Evolutionary conservation across 2,329 filamentous ascomycete species (phyloP).

Genomic region (Biscogniauxia mediterranea): DNA sequence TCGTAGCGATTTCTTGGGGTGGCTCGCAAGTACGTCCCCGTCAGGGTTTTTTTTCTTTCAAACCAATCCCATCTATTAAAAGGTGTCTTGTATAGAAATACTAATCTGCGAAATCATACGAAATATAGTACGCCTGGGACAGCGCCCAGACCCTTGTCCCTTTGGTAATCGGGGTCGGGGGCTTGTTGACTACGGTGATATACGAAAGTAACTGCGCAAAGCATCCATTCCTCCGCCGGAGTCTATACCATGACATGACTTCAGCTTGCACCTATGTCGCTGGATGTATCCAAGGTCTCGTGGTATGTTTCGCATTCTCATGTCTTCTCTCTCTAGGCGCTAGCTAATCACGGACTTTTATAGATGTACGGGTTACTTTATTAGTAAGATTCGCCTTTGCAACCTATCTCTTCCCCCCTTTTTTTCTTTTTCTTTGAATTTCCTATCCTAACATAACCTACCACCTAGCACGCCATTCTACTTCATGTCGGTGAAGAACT

Average conservation of each 20-base stretch:
- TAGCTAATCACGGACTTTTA: slow-evolving; percentile 6
- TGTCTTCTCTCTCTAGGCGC: not conserved
- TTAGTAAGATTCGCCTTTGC: slow-evolving; percentile 22
- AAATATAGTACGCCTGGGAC: slow-evolving; percentile 41
- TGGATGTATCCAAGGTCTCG: slow-evolving; percentile 33
- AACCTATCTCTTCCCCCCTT: too few species aligned
- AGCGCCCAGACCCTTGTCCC: slow-evolving; percentile 40
- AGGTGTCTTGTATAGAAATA: not conserved
- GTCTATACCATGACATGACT: slow-evolving; percentile 30
- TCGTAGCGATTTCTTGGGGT: slow-evolving; percentile 48
- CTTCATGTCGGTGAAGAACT: slow-evolving; percentile 34
- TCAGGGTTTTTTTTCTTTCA: not conserved
- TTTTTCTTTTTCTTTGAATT: too few species aligned
- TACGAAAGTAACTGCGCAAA: slow-evolving; percentile 37
- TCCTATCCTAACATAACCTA: slow-evolving; percentile 6
- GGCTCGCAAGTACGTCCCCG: slow-evolving; percentile 31
- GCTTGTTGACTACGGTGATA: slow-evolving; percentile 36
- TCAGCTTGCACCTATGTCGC: slow-evolving; percentile 32
- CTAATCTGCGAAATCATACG: not conserved
- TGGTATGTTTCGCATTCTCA: slow-evolving; percentile 23
- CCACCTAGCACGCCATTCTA: slow-evolving; percentile 33
- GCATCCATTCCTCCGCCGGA: slow-evolving; percentile 33
- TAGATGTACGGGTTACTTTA: slow-evolving; percentile 26
- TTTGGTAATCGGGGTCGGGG: slow-evolving; percentile 41
- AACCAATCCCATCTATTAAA: not conserved